A percentile compares a stretch with the other conserved stretches of the same genome.
These are phyloP conservation scores for Botryococcus braunii DNA, from an alignment of 163 green algal species.

Conservation along the genomic window DNA sequence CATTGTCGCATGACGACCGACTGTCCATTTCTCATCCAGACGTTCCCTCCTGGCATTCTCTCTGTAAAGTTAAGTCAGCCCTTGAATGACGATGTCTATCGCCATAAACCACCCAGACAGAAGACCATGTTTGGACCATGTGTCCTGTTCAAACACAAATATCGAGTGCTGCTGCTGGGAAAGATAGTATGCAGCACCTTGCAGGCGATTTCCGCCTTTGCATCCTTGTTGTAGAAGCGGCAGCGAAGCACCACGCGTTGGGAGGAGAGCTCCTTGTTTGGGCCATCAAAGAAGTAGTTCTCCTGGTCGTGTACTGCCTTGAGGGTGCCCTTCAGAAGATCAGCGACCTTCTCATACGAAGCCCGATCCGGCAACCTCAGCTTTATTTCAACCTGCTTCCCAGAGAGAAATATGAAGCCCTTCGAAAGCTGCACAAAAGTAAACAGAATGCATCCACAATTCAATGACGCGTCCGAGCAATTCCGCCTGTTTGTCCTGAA, in stretches of 20 bases:
- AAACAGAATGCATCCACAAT: background rate
- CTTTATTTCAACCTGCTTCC: slow-evolving; percentile 86
- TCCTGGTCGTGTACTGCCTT: slow-evolving; percentile 62
- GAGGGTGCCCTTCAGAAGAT: slow-evolving; percentile 26
- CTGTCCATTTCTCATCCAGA: too few species aligned
- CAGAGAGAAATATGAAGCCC: too few species aligned
- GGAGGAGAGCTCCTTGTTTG: slow-evolving; percentile 60
- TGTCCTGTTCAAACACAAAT: slow-evolving; percentile 1
- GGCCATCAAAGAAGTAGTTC: slow-evolving; percentile 94
- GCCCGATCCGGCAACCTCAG: slow-evolving; percentile 58
- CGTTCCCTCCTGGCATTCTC: too few species aligned
- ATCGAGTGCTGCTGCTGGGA: background rate
- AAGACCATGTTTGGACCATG: background rate
- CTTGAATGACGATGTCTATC: too few species aligned
- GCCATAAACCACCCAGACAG: too few species aligned
- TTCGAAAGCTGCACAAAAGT: too few species aligned
- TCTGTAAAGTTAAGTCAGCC: too few species aligned
- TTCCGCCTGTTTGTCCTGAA: background rate
- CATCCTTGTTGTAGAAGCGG: slow-evolving; percentile 72
- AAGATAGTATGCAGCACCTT: too few species aligned
- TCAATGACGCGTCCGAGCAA: background rate
- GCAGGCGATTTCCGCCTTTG: slow-evolving; percentile 75
- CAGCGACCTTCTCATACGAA: slow-evolving; percentile 49
- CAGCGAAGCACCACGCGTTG: slow-evolving; percentile 62
- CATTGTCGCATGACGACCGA: too few species aligned